Conservation (phyloP, 2,329 filamentous ascomycete species). For the Saccharata proteae region DNA sequence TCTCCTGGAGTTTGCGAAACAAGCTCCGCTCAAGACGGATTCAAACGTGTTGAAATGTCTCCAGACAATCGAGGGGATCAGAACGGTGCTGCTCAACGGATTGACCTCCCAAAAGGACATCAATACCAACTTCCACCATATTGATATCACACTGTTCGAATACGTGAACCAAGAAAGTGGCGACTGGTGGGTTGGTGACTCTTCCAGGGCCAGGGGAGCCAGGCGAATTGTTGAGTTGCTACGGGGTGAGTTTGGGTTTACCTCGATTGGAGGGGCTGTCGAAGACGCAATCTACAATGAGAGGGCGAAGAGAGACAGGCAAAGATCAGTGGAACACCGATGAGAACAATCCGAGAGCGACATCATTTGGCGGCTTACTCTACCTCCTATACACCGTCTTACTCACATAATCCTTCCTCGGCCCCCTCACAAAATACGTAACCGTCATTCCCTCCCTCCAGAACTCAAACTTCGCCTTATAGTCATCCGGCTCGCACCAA, state of each 20-base stretch:
- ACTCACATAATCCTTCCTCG: constrained; percentile 29
- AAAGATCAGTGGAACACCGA: no score
- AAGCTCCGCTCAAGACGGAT: constrained; percentile 5
- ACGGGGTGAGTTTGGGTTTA: no score
- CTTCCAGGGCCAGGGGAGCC: no score
- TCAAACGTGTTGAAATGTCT: background rate
- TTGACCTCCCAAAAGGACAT: background rate
- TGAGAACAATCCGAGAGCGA: no score
- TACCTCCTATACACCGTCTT: constrained; percentile 19
- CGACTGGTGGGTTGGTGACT: no score
- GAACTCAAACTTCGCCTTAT: constrained; percentile 59
- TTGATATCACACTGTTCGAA: background rate
- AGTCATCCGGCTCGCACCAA: constrained; percentile 60
- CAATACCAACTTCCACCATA: background rate
- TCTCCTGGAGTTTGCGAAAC: constrained; percentile 10
- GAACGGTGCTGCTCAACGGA: background rate
- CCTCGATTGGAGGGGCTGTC: no score
- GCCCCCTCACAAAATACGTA: constrained; percentile 26
- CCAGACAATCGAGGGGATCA: background rate
- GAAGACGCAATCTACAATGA: no score
- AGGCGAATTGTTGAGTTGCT: no score
- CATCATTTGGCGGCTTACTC: background rate
- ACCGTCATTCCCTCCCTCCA: constrained; percentile 21
- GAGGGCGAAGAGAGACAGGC: no score
- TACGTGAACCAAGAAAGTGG: no score